Percentiles rank a stretch among this genome's conserved stretches.
These are phyloP conservation scores for Chlorophyllum brunneum DNA, from an alignment of 768 basidiomycete genomes.

Conservation along the genomic window DNA sequence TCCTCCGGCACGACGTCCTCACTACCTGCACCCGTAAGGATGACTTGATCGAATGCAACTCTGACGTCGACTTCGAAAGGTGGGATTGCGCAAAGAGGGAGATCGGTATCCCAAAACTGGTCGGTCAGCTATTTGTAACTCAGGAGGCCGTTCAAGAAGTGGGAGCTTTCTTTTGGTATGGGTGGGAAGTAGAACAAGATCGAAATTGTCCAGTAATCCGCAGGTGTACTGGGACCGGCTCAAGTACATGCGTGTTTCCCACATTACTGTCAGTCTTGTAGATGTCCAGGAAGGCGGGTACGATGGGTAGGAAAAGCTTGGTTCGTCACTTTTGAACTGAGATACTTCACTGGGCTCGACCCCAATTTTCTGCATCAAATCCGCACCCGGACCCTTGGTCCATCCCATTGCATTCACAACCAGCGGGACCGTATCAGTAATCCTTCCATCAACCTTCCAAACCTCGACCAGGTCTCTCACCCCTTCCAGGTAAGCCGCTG, in stretches of 20 bases:
- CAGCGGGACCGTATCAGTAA: conserved; percentile 69
- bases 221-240: conserved; percentile 44
- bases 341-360: conserved; percentile 60
- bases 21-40: conserved; percentile 67
- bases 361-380: conserved; percentile 70
- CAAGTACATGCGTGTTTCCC: conserved; percentile 34
- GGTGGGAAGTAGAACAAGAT: conserved; percentile 62
- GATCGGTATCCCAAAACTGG: conserved; percentile 57
- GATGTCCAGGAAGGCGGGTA: background rate
- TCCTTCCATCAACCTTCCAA: conserved; percentile 60
- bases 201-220: conserved; percentile 68
- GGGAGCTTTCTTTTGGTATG: conserved; percentile 8
- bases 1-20: conserved; percentile 79
- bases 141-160: conserved; percentile 8
- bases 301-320: background rate
- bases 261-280: background rate
- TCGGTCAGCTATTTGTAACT: conserved; percentile 34
- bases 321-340: conserved; percentile 34
- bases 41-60: conserved; percentile 55
- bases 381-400: conserved; percentile 89
- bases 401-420: conserved; percentile 97
- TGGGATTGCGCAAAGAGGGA: conserved; percentile 61
- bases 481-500: conserved; percentile 69
- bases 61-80: conserved; percentile 72
- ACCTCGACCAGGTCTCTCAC: conserved; percentile 63